Evolutionary conservation across 2,329 filamentous ascomycete genomes (phyloP).

Genomic region (Paraconiothyrium sp.): DNA sequence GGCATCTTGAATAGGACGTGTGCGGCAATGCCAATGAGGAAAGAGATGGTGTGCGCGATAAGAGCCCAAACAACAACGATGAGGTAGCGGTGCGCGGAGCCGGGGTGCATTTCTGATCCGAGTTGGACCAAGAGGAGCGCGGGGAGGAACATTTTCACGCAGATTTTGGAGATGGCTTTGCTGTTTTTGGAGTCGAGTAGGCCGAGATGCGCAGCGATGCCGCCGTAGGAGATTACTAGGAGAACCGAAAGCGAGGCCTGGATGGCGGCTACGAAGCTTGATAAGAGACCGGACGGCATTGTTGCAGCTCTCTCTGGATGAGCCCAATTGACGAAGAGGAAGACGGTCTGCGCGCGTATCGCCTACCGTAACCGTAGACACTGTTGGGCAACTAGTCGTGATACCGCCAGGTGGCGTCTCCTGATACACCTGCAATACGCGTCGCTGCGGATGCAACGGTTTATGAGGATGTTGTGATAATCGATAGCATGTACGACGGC

Average conservation of each 20-base stretch:
- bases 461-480: not conserved
- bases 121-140: conserved; percentile 63
- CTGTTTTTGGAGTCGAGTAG: conserved; percentile 58
- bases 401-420: not conserved
- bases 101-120: conserved; percentile 59
- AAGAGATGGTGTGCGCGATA: conserved; percentile 59
- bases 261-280: conserved; percentile 61
- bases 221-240: conserved; percentile 62
- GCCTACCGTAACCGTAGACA: too few species aligned
- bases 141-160: conserved; percentile 63
- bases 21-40: conserved; percentile 55
- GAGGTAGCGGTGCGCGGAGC: conserved; percentile 58
- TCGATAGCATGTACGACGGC: conserved; percentile 2
- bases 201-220: conserved; percentile 57
- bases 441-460: not conserved
- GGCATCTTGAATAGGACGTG: conserved; percentile 59
- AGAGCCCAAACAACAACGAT: conserved; percentile 62
- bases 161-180: conserved; percentile 62
- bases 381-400: not conserved
- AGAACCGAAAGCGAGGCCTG: conserved; percentile 65
- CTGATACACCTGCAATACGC: not conserved
- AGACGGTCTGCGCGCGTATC: not conserved
- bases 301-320: not conserved
- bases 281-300: conserved; percentile 29
- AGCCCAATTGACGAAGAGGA: not conserved